phyloP scores from a whole-genome alignment of 495 filamentous ascomycete species.

The Baudoinia panamericana region DNA sequence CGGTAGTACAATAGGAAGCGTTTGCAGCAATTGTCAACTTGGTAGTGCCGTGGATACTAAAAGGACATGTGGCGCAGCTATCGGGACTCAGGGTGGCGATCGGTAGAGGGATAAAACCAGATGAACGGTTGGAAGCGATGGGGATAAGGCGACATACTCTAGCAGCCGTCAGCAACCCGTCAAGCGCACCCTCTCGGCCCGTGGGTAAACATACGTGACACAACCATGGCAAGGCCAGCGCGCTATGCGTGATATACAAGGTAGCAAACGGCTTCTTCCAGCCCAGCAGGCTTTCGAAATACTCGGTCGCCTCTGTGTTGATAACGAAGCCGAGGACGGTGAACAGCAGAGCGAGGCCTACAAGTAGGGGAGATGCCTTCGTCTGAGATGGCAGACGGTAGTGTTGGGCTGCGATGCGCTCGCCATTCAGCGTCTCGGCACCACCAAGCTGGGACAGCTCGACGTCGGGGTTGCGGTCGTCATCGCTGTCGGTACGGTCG shows the following conservation, averaged over 20 bases:
- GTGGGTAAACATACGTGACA: no score
- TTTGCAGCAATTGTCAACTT: no score
- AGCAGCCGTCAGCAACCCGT: no score
- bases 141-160: no score
- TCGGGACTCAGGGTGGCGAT: no score
- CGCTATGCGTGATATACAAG: slow-evolving; percentile 19
- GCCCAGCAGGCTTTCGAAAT: slow-evolving; percentile 16
- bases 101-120: no score
- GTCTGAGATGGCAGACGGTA: background rate
- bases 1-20: no score
- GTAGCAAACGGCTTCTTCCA: slow-evolving; percentile 20
- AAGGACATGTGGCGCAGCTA: no score
- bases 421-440: background rate
- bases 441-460: slow-evolving; percentile 6
- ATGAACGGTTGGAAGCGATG: no score
- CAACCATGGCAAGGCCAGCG: slow-evolving; percentile 18
- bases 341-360: slow-evolving; percentile 5
- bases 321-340: slow-evolving; percentile 14
- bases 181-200: no score
- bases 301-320: slow-evolving; percentile 19
- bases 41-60: no score
- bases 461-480: background rate
- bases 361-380: slow-evolving; percentile 1
- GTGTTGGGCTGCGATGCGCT: slow-evolving; percentile 1
- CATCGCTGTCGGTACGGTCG: background rate